Base-by-base conservation (phyloP, 1,284 basidiomycete species). In the Paramarasmius palmivorus region DNA sequence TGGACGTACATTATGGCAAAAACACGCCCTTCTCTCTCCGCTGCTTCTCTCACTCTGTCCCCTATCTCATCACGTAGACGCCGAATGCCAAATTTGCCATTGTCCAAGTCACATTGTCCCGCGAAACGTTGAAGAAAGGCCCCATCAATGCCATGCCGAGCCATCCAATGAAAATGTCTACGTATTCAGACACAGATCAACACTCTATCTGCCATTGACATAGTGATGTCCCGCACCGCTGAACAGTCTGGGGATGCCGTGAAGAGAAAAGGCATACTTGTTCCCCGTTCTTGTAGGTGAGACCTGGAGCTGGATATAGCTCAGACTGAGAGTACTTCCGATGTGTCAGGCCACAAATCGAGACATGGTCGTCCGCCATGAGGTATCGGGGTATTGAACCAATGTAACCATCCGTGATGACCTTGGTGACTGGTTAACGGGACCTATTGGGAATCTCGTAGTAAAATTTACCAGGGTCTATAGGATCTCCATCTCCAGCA, bases 381-480 rank as follows among this genome's bases (percentile, higher is more conserved):
- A 1, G 81, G 75, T 4, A 91, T 73, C 2, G 88, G 86, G 17
- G 71, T 62, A 58, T 82, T 76, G 65, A 90, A 83, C 89, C 88
- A 91, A 61, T 90, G 90, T n/a, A 90, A 72, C 89, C 88, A 91
- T 29, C 88, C 88, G 59, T 90, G 87, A 62, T 91, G 88, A 2
- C 79, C 83, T 73, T n/a, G 38, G 3, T 53, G 19, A 45, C 32
- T 8, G 45, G 17, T 44, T 23, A 41, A 34, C 23, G 25, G 32
- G 46, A 34, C 47, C 17, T 46, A 23, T 37, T 10, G 2, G 14
- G 26, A 15, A 46, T 38, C 47, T n/a, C 32, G n/a, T 53, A 45
- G 23, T 9, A 20, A 19, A 26, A 19, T 23, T 19, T 55, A 77
- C 84, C 83, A 65, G 81, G 82, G 52, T 75, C 78, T 36, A 89